Conservation (phyloP, 139 green algal genomes). For the Eudorina sp. region DNA sequence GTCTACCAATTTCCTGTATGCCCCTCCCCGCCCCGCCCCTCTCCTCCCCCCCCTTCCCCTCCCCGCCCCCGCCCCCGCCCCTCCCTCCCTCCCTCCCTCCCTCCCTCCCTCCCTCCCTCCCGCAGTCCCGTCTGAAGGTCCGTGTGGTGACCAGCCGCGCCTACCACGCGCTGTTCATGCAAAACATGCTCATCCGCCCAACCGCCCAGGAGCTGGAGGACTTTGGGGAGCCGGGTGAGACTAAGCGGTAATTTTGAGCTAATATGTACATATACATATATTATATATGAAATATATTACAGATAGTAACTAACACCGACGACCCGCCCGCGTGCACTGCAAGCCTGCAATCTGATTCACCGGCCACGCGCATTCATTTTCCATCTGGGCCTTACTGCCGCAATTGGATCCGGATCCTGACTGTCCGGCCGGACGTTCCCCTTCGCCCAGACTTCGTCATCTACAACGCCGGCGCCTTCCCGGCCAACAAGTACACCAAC, state of each 20-base stretch:
- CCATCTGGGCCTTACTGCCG: too few species aligned
- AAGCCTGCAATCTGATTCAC: too few species aligned
- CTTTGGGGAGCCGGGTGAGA: conserved; percentile 82
- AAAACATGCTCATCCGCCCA: conserved; percentile 97
- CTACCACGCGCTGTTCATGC: conserved; percentile 98
- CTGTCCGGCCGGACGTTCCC: too few species aligned
- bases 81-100: not conserved
- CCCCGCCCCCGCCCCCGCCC: too few species aligned
- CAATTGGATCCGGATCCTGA: too few species aligned
- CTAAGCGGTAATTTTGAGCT: not conserved
- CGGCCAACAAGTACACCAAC: conserved; percentile 87
- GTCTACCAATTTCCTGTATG: too few species aligned
- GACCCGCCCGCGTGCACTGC: too few species aligned
- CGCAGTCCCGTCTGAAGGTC: conserved; percentile 73
- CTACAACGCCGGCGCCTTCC: conserved; percentile 93
- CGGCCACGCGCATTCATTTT: too few species aligned
- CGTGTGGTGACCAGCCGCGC: conserved; percentile 89
- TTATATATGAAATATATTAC: too few species aligned
- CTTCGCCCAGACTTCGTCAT: conserved; percentile 94
- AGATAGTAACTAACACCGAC: too few species aligned
- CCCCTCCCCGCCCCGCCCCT: not conserved
- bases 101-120: not conserved
- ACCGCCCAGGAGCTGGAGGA: conserved; percentile 83
- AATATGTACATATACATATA: too few species aligned
- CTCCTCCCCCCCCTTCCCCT: not conserved